Conservation (phyloP, 805 yeast species). For the Saitoella complicata region DNA sequence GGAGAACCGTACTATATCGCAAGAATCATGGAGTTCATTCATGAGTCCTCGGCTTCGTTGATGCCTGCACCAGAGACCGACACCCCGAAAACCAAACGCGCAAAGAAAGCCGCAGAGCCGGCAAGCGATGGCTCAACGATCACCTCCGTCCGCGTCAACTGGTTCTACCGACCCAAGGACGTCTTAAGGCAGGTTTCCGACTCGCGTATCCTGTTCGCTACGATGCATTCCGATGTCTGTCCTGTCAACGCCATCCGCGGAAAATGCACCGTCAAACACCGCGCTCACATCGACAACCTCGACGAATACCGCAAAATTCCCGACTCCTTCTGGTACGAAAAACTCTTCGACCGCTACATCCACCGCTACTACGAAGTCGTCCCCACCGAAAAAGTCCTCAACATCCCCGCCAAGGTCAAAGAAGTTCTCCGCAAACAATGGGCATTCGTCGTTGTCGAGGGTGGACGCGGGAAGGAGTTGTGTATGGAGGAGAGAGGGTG, state of each 20-base stretch:
- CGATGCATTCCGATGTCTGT: constrained; percentile 73
- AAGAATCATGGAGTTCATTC: constrained; percentile 56
- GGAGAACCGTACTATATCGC: constrained; percentile 91
- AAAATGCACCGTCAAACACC: constrained; percentile 49
- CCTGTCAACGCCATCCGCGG: constrained; percentile 68
- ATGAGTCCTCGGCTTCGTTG: constrained; percentile 14
- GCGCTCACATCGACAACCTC: constrained; percentile 44
- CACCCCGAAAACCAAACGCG: constrained; percentile 1
- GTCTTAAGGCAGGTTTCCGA: constrained; percentile 52
- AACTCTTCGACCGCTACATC: constrained; percentile 74
- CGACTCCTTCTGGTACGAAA: constrained; percentile 67
- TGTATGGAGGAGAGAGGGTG: constrained; percentile 52
- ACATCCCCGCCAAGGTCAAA: constrained; percentile 42
- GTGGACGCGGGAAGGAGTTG: constrained; percentile 46
- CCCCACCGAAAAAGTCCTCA: constrained; percentile 41
- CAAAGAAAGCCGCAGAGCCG: constrained; percentile 14
- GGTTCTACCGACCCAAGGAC: constrained; percentile 85
- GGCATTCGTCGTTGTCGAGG: constrained; percentile 60
- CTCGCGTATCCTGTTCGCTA: constrained; percentile 62
- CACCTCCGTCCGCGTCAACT: constrained; percentile 55
- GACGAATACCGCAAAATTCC: constrained; percentile 42
- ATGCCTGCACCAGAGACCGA: constrained; percentile 1
- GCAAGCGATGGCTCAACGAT: constrained; percentile 31
- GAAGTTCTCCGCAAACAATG: constrained; percentile 50
- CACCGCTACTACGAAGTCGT: constrained; percentile 64